Percentiles rank a stretch among this genome's conserved stretches.
phyloP scores from a whole-genome alignment of 371 early-diverging fungal genomes.

The Haplosporangium sp. region DNA sequence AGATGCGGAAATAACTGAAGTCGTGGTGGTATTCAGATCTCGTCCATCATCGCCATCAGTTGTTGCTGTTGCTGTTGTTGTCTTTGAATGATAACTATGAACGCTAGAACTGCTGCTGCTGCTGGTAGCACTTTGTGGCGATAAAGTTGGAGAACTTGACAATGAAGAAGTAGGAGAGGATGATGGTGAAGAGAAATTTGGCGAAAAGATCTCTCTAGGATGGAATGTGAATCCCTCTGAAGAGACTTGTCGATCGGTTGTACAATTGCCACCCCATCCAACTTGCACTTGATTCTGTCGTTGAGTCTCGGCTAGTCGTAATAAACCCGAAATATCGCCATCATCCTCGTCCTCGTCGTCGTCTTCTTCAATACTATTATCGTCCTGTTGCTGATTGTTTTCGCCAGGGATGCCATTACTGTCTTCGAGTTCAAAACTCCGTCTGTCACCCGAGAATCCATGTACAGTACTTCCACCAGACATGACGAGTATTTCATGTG shows the following conservation, averaged over 20 bases:
- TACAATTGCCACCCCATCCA: conserved; percentile 12
- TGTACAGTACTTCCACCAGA: conserved; percentile 1
- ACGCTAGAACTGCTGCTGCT: neutral
- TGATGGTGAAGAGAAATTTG: neutral
- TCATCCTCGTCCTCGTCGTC: conserved; percentile 9
- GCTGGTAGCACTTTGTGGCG: neutral
- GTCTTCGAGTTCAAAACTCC: neutral
- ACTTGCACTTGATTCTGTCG: conserved; percentile 12
- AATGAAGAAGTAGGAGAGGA: neutral
- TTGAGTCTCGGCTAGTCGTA: conserved; percentile 24
- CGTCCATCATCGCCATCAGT: neutral
- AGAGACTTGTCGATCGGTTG: conserved; percentile 6
- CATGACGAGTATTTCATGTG: neutral
- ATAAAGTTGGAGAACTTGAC: neutral
- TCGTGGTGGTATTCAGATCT: neutral
- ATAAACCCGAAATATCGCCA: conserved; percentile 6
- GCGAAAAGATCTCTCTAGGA: conserved; percentile 7
- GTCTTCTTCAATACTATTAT: neutral
- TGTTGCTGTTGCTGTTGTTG: too few species aligned
- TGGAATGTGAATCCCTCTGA: neutral
- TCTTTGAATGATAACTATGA: neutral
- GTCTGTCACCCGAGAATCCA: neutral
- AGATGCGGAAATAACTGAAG: neutral
- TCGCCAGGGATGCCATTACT: neutral
- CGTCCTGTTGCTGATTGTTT: neutral